Conservation (phyloP, 83 land plant genomes). For the Thuja plicata region DNA sequence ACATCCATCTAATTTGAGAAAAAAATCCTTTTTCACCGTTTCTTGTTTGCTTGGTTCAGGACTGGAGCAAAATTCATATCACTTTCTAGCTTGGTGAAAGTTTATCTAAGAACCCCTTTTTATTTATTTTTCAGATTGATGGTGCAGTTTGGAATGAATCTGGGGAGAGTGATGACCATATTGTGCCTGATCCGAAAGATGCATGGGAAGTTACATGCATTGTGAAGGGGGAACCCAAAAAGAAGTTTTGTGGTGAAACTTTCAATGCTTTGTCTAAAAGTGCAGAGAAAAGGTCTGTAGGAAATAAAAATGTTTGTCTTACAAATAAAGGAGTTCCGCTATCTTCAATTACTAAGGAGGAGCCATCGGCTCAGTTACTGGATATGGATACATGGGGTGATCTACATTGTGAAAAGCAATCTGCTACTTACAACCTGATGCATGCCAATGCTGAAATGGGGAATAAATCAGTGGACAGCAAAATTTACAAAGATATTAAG, state of each 20-base stretch:
- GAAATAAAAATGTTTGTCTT: constrained; percentile 7
- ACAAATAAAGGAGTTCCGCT: not conserved
- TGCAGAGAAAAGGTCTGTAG: not conserved
- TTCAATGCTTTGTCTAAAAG: constrained; percentile 7
- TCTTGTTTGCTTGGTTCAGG: not conserved
- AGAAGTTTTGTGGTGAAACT: constrained; percentile 22
- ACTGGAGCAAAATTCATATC: not conserved
- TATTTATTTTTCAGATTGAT: constrained; percentile 39
- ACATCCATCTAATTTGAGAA: not conserved
- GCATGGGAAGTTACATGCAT: constrained; percentile 2
- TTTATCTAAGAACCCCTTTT: not conserved
- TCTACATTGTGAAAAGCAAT: constrained; percentile 9
- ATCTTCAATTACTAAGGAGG: constrained; percentile 7
- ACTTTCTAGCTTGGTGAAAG: not conserved
- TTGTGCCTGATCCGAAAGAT: constrained; percentile 44
- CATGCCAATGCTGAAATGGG: not conserved
- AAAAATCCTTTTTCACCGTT: not conserved
- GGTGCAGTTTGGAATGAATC: constrained; percentile 50
- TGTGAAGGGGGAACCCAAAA: constrained; percentile 15
- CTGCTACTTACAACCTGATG: constrained; percentile 10
- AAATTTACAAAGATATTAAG: constrained; percentile 14
- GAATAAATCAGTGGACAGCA: constrained; percentile 14
- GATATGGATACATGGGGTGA: constrained; percentile 9
- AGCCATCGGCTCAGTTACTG: constrained; percentile 12
- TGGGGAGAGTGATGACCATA: constrained; percentile 47